Evolutionary conservation across 148 eudicot genomes (phyloP).

Genomic region (Vaccinium darrowii): DNA sequence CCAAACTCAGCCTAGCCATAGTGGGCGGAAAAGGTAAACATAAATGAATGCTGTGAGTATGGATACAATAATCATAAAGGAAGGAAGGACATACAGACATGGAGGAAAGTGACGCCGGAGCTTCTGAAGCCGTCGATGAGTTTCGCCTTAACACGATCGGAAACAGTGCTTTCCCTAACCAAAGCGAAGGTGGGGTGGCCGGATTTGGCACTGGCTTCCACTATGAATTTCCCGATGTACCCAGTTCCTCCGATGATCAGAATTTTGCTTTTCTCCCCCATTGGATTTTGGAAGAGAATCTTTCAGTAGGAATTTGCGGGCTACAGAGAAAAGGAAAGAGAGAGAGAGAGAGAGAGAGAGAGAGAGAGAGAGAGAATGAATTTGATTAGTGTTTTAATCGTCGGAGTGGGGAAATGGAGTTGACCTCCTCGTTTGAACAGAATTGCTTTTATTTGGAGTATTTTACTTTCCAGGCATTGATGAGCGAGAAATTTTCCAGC

Average conservation of each 20-base stretch:
- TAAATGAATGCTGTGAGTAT: not conserved
- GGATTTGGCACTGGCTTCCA: constrained; percentile 46
- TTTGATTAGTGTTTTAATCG: not conserved
- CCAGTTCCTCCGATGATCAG: constrained; percentile 65
- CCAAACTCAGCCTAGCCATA: no score
- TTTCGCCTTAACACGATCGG: constrained; percentile 34
- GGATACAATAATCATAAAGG: not conserved
- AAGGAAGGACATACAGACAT: constrained; percentile 24
- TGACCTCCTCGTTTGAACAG: not conserved
- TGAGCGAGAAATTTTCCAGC: no score
- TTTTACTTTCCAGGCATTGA: no score
- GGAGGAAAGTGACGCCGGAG: constrained; percentile 40
- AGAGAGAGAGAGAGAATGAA: no score
- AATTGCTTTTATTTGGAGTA: no score
- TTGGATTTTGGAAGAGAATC: constrained; percentile 13
- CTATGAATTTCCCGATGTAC: constrained; percentile 55
- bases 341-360: no score
- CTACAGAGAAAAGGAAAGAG: not conserved
- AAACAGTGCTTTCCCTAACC: constrained; percentile 33
- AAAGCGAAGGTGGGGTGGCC: constrained; percentile 56
- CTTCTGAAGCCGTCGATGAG: constrained; percentile 41
- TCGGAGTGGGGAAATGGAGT: not conserved
- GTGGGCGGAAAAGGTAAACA: no score
- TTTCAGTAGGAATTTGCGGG: not conserved
- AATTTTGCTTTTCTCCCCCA: constrained; percentile 48